These are phyloP conservation scores for Prunus mongolica DNA, from an alignment of 306 rosid genomes.

Conservation along the genomic window DNA sequence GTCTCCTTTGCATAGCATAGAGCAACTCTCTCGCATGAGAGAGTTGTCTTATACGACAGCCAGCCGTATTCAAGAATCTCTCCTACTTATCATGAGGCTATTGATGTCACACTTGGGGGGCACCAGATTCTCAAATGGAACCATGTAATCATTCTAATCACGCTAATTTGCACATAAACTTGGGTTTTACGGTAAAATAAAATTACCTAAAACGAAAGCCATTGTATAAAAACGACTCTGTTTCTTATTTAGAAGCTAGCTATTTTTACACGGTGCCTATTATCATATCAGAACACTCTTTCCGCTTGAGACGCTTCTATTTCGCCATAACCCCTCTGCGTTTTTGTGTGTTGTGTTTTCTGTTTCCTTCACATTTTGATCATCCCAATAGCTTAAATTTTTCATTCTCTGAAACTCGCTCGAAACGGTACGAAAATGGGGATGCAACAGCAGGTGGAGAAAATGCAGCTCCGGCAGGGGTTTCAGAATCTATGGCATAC, in stretches of 20 bases:
- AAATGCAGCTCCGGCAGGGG: conserved; percentile 59
- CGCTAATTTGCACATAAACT: not conserved
- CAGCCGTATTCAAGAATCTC: no score
- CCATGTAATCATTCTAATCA: not conserved
- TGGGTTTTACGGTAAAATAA: not conserved
- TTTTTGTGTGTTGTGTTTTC: not conserved
- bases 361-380: not conserved
- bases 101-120: no score
- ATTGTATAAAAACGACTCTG: not conserved
- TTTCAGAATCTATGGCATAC: conserved; percentile 62
- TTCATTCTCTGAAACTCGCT: not conserved
- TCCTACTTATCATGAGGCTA: no score
- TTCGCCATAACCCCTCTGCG: not conserved
- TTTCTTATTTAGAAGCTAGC: not conserved
- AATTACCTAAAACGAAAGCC: not conserved
- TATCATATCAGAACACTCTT: not conserved
- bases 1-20: no score
- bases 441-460: conserved; percentile 28
- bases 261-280: not conserved
- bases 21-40: no score
- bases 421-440: not conserved
- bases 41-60: no score
- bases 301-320: not conserved
- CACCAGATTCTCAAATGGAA: not conserved
- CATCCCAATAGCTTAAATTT: not conserved